phyloP scores from a whole-genome alignment of 441 rosid genomes.

The Aquilaria agallochum region DNA sequence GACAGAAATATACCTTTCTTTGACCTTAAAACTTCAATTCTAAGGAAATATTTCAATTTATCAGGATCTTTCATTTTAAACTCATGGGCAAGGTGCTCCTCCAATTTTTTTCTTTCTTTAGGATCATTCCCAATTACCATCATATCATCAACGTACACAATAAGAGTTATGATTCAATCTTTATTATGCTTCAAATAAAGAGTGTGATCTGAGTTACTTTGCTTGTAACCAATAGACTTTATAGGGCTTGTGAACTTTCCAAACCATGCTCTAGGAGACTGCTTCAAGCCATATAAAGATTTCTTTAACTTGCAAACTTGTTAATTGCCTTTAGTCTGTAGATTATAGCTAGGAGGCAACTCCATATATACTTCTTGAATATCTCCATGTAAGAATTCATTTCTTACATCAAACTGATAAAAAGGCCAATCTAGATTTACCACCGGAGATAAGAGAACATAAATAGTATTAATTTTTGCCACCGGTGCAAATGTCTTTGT shows the following conservation, averaged over 20 bases:
- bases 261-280: slow-evolving; percentile 5
- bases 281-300: not conserved
- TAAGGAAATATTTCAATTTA: not conserved
- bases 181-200: not conserved
- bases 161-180: not conserved
- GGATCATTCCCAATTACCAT: not conserved
- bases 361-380: slow-evolving; percentile 6
- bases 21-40: not conserved
- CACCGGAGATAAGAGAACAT: not conserved
- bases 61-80: slow-evolving; percentile 10
- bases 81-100: not conserved
- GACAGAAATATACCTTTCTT: too few species aligned
- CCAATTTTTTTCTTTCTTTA: not conserved
- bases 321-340: not conserved
- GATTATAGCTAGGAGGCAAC: not conserved
- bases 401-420: not conserved
- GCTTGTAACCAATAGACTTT: not conserved
- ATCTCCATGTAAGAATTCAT: slow-evolving; percentile 6
- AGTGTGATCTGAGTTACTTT: not conserved
- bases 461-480: not conserved
- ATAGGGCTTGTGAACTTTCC: not conserved
- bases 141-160: slow-evolving; percentile 11
- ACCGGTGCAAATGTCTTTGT: not conserved
- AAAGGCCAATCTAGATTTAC: not conserved
- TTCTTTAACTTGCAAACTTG: not conserved